Evolutionary conservation across 2,329 filamentous ascomycete species (phyloP).

Genomic region (Lomentospora prolificans): DNA sequence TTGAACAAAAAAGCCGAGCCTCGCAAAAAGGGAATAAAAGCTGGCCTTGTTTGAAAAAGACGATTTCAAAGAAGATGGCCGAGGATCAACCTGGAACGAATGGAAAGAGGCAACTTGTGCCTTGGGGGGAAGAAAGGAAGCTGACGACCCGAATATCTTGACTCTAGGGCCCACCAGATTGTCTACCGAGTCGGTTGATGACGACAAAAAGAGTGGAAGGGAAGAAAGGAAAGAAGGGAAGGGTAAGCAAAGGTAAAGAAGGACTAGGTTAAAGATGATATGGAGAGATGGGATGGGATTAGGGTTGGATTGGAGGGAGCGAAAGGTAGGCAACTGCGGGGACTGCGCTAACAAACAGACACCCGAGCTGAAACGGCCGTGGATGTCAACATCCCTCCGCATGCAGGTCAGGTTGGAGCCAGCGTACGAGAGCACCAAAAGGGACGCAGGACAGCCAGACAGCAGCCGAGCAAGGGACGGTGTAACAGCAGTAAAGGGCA

Average conservation of each 20-base stretch:
- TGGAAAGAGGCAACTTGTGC: slow-evolving; percentile 15
- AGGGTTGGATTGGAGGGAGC: background rate
- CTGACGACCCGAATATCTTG: slow-evolving; percentile 5
- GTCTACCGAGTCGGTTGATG: slow-evolving; percentile 2
- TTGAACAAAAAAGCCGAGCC: background rate
- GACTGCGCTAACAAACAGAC: background rate
- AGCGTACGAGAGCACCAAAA: too few species aligned
- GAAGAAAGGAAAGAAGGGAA: slow-evolving; percentile 6
- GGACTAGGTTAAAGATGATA: background rate
- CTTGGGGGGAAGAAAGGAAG: background rate
- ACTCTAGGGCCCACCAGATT: slow-evolving; percentile 1
- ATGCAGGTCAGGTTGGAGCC: background rate
- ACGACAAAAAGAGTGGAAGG: background rate
- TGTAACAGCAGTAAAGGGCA: too few species aligned
- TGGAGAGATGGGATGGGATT: background rate
- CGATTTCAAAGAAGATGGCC: slow-evolving; percentile 28
- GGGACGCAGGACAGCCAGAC: too few species aligned
- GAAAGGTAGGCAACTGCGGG: background rate
- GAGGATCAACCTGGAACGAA: slow-evolving; percentile 52
- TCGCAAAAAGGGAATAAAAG: background rate
- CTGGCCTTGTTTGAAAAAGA: slow-evolving; percentile 6
- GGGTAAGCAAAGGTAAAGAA: slow-evolving; percentile 12
- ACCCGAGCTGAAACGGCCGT: background rate
- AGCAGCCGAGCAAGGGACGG: too few species aligned
- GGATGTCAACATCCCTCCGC: background rate